These are phyloP conservation scores for Lecanicillium sp. DNA, from an alignment of 2,329 filamentous ascomycete species.

Conservation along the genomic window DNA sequence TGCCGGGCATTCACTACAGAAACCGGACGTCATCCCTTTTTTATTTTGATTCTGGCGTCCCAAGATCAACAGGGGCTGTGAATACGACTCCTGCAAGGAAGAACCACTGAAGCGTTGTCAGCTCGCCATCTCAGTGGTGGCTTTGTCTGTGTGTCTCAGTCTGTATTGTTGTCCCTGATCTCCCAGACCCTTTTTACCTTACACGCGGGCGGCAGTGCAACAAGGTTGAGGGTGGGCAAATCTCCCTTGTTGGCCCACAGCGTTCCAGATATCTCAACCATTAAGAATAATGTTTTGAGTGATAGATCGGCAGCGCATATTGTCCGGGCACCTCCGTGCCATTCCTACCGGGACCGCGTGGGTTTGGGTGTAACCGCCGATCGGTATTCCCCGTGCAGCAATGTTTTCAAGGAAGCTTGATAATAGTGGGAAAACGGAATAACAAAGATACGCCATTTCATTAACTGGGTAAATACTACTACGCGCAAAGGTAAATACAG, in stretches of 20 bases:
- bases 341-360: too few species aligned
- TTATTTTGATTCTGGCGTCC: neutral
- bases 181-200: neutral
- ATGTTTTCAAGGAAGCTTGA: too few species aligned
- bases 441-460: too few species aligned
- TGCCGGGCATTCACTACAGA: too few species aligned
- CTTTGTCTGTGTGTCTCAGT: neutral
- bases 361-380: too few species aligned
- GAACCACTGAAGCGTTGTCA: neutral
- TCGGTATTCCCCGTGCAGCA: too few species aligned
- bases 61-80: conserved; percentile 2
- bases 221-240: neutral
- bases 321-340: too few species aligned
- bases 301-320: too few species aligned
- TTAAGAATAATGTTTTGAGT: neutral
- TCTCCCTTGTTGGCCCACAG: neutral
- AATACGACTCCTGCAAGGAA: neutral
- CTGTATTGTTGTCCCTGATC: neutral
- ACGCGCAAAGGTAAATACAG: too few species aligned
- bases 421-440: too few species aligned
- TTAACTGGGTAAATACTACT: too few species aligned
- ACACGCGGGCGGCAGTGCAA: neutral
- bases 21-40: neutral
- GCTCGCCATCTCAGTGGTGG: neutral
- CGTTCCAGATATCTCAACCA: neutral